Evolutionary conservation across 2,329 filamentous ascomycete genomes (phyloP), one percentile per base, ranked within the genome.

Genomic region (Stagonosporopsis cucurbitacearum): DNA sequence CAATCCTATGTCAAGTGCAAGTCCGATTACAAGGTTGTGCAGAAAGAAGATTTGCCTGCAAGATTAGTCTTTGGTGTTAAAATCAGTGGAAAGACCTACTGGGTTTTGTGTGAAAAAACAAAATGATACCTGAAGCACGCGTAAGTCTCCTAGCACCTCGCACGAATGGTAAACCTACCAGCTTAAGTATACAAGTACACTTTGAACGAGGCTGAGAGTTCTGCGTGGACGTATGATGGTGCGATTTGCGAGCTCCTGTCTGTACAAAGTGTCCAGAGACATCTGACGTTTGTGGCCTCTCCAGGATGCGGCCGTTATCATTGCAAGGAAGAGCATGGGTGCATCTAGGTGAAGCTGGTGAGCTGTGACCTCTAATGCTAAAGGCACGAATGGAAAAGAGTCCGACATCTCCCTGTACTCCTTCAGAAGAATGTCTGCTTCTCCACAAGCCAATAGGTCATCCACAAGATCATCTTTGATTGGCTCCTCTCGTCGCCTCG

Each of bases 31-130:
- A 12, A 73, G 57, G 32, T 73, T 69, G 22, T 73, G 66, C 2
- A 75, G 49, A 19, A 70, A 69, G 40, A 70, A 71, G 15, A 68
- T 71, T 33, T 56, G 53, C 17, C 53, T 56, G 12, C 4, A 15
- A 22, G 5, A 35, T 55, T n/a, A 55, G 51, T 4, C 3, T 22
- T 9, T 19, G 2, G 19, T 13, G 2, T 19, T 8, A 19, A 35
- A 12, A 12, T 4, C 2, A 2, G 22, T 6, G 6, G 11, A 5
- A 8, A 3, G 1, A 46, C 52, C 13, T 71, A 70, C 47, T 75
- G 70, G 7, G 71, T 73, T 41, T 73, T 72, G 51, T 74, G 71
- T 40, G 68, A 72, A 33, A 73, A 73, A 0, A 72, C 59, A 26
- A 71, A 75, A 33, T 74, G 71, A 36, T 75, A 74, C 67, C 70